Percentiles rank a stretch among this genome's conserved stretches.
These are phyloP conservation scores for Casuarina glauca DNA, from an alignment of 306 rosid genomes.

Conservation along the genomic window DNA sequence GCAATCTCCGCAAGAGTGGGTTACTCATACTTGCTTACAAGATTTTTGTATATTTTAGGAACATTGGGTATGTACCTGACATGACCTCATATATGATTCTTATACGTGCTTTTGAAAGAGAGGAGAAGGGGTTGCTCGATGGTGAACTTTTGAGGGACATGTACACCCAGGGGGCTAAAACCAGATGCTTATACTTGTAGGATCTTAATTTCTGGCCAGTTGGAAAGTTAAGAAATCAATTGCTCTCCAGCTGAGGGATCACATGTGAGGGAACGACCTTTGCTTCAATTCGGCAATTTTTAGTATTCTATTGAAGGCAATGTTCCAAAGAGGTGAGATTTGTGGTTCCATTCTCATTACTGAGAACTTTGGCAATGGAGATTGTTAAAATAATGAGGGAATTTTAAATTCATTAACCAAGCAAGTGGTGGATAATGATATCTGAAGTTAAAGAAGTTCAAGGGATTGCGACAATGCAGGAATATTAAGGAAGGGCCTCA, in stretches of 20 bases:
- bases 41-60: constrained; percentile 25
- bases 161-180: constrained; percentile 31
- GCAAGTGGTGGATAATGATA: constrained; percentile 25
- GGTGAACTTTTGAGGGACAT: constrained; percentile 29
- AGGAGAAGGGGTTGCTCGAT: constrained; percentile 11
- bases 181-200: constrained; percentile 36
- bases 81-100: constrained; percentile 38
- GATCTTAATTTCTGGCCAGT: constrained; percentile 27
- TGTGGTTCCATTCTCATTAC: constrained; percentile 17
- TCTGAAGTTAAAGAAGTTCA: constrained; percentile 17
- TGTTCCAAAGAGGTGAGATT: constrained; percentile 24
- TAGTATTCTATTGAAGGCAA: constrained; percentile 28
- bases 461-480: constrained; percentile 9
- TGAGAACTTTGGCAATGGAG: constrained; percentile 32
- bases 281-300: constrained; percentile 32
- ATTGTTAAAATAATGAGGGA: constrained; percentile 26
- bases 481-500: constrained; percentile 6
- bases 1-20: constrained; percentile 40
- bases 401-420: constrained; percentile 23
- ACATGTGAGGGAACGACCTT: constrained; percentile 32
- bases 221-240: constrained; percentile 29
- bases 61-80: constrained; percentile 23
- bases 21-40: constrained; percentile 24
- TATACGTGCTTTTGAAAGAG: constrained; percentile 31
- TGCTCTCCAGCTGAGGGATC: constrained; percentile 33